Conservation (phyloP, 169 alveolate genomes). For the Perkinsus olseni region DNA sequence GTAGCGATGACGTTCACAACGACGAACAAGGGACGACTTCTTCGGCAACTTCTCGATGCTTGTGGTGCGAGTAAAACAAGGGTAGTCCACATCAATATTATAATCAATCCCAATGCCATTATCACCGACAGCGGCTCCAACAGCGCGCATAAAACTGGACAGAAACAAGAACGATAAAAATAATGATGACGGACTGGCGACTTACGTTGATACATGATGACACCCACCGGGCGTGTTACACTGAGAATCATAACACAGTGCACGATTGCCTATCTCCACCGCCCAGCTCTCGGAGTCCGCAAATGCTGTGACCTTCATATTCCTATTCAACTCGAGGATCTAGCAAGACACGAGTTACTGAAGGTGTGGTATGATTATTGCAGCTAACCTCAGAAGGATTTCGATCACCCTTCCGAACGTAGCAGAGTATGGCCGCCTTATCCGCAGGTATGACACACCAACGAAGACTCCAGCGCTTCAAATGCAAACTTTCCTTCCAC, state of each 20-base stretch:
- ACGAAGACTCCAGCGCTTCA: not conserved
- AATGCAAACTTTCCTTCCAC: not conserved
- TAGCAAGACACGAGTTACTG: not conserved
- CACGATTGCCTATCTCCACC: not conserved
- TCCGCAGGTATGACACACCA: not conserved
- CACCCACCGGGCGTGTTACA: not conserved
- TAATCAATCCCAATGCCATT: not conserved
- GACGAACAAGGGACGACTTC: not conserved
- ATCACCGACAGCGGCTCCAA: not conserved
- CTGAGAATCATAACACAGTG: not conserved
- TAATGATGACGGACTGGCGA: not conserved
- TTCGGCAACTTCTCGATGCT: not conserved
- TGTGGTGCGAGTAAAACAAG: not conserved
- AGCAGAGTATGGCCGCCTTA: not conserved
- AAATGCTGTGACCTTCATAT: not conserved
- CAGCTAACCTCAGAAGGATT: not conserved
- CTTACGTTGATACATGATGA: not conserved
- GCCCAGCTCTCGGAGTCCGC: not conserved
- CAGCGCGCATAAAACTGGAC: not conserved
- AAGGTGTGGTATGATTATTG: too few relatives aligned
- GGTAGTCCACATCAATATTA: not conserved
- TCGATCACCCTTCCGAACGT: not conserved
- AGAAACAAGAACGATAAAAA: not conserved
- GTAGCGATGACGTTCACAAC: not conserved
- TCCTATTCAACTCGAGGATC: not conserved